These are phyloP conservation scores for Chlorophyllum brunneum DNA, from an alignment of 768 basidiomycete genomes.

Conservation along the genomic window DNA sequence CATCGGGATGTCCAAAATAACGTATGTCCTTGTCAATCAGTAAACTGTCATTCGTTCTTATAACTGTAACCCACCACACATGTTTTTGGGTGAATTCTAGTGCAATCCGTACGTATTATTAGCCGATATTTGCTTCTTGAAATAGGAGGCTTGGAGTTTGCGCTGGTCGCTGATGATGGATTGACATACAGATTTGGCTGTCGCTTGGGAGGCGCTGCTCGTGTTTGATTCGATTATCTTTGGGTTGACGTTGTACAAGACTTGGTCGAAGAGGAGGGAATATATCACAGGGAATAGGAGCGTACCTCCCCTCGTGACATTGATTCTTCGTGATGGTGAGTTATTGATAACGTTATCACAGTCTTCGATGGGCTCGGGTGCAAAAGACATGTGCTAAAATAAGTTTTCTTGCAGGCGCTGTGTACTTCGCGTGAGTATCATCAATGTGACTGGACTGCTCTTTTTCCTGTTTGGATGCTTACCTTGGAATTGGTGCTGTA, in stretches of 20 bases:
- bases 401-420: conserved; percentile 32
- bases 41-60: too few species aligned
- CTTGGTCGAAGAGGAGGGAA: conserved; percentile 31
- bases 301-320: conserved; percentile 32
- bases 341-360: too few species aligned
- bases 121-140: background rate
- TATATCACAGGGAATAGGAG: conserved; percentile 21
- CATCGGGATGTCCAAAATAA: conserved; percentile 24
- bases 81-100: too few species aligned
- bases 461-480: background rate
- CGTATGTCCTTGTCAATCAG: conserved; percentile 23
- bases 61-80: too few species aligned
- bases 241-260: conserved; percentile 42
- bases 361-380: too few species aligned
- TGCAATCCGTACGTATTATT: conserved; percentile 12
- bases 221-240: conserved; percentile 46
- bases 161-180: background rate
- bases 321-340: conserved; percentile 49
- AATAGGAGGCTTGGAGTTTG: too few species aligned
- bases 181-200: conserved; percentile 25
- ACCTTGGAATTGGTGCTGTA: background rate
- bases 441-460: background rate
- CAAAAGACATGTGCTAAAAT: background rate
- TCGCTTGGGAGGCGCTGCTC: conserved; percentile 49
- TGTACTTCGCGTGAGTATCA: conserved; percentile 50